Evolutionary conservation across 192 early-diverging fungal species (phyloP), one percentile per base, ranked within the genome.

Genomic region (Glomus cerebriforme): DNA sequence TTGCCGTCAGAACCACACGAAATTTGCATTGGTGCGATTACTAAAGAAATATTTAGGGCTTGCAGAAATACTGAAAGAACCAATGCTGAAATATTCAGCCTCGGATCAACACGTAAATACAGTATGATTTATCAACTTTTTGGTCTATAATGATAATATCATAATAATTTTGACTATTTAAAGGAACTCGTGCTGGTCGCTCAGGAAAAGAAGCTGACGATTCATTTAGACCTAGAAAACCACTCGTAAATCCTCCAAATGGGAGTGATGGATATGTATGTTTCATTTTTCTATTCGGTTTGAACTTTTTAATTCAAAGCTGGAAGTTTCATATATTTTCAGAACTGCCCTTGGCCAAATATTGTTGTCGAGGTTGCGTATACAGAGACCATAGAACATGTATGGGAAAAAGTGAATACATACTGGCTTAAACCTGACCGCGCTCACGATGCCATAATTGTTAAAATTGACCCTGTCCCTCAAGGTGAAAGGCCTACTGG

Each of bases 221-320:
- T 0, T 47, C 68, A 45, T 70, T 45, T 70, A 32, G 72, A 58
- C 72, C 72, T 59, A 74, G 13, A 32, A 59, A 75, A 75, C 1
- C 32, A 62, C 9, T 27, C 29, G 73, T 35, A 31, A 49, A 29
- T 60, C 26, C 73, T 35, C 73, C 3, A 75, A 31, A 35, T 39
- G 45, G 45, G 37, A 71, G 69, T 71, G 45, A 71, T 45, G 19
- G 69, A 71, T 8, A 74, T 26, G 72, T 74, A 74, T 31, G 49
- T 74, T 74, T 74, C 15, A 58, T 74, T 74, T 74, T 58, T 71
- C 69, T 31, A 74, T 59, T 74, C n/a, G 54, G 72, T 32, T 73
- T 59, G 7, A n/a, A 70, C 22, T 35, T 67, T 70, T 70, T 5
- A 45, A 10, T 39, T 59, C 58, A 27, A 24, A 59, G 19, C 49